Conservation (phyloP, 805 yeast genomes). For the Candida khao-thaluensis region DNA sequence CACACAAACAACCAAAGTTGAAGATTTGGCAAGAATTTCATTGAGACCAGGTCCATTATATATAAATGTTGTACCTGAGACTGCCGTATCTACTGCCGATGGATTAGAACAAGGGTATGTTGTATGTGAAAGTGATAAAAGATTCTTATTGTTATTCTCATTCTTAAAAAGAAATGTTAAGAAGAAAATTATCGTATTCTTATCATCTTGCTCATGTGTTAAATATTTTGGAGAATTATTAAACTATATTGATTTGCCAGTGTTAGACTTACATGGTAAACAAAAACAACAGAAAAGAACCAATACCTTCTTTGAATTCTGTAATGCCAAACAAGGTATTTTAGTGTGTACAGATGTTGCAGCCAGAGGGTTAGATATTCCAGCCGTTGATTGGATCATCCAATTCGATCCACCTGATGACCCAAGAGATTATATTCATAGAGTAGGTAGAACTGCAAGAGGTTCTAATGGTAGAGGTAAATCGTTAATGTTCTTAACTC, state of each 20-base stretch:
- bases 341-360: conserved; percentile 97
- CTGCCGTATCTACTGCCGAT: conserved; percentile 87
- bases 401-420: conserved; percentile 99
- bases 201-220: conserved; percentile 96
- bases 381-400: conserved; percentile 98
- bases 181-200: conserved; percentile 89
- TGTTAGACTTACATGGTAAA: conserved; percentile 93
- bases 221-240: conserved; percentile 93
- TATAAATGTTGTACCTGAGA: conserved; percentile 86
- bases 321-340: conserved; percentile 94
- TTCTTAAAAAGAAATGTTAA: conserved; percentile 90
- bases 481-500: conserved; percentile 92
- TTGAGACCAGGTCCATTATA: conserved; percentile 90
- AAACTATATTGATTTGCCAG: conserved; percentile 96
- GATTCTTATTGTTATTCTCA: conserved; percentile 86
- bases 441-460: conserved; percentile 99
- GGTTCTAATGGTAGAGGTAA: conserved; percentile 87
- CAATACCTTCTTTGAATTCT: conserved; percentile 95
- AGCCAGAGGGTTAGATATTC: conserved; percentile 98
- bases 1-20: conserved; percentile 97
- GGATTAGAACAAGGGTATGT: conserved; percentile 99
- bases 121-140: conserved; percentile 92
- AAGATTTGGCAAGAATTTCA: conserved; percentile 95
- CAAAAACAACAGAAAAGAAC: conserved; percentile 99
- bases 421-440: conserved; percentile 97